Evolutionary conservation across 352 stramenopile genomes (phyloP).

Genomic region (Globisporangium paddicum): DNA sequence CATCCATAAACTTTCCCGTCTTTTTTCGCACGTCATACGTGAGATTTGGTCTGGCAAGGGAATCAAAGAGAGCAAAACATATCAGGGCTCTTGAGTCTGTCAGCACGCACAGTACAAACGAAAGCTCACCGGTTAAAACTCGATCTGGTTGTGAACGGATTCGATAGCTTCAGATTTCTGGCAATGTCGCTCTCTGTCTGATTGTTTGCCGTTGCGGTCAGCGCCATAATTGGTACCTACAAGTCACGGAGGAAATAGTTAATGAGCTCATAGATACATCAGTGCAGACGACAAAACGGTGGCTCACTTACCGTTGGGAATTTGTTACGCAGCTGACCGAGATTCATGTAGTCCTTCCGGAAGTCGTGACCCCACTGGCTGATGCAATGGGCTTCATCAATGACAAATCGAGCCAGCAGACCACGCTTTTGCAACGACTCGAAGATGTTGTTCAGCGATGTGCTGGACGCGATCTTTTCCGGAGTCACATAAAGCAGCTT

Average conservation of each 20-base stretch:
- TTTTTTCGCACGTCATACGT: constrained; percentile 86
- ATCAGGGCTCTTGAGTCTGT: not conserved
- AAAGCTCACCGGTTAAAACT: constrained; percentile 78
- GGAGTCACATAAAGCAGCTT: constrained; percentile 99
- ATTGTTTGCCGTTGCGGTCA: constrained; percentile 84
- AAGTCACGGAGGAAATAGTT: not conserved
- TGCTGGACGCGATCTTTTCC: constrained; percentile 93
- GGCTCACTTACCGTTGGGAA: constrained; percentile 86
- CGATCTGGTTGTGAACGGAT: constrained; percentile 76
- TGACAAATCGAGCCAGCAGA: constrained; percentile 95
- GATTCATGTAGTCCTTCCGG: constrained; percentile 96
- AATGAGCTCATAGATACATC: not conserved
- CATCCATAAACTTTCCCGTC: constrained; percentile 70
- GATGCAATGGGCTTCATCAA: constrained; percentile 97
- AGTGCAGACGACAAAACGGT: not conserved
- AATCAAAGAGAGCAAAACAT: not conserved
- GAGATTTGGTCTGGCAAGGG: constrained; percentile 54
- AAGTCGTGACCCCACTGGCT: constrained; percentile 99
- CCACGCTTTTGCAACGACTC: constrained; percentile 68
- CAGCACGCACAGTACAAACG: not conserved
- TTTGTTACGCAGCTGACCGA: constrained; percentile 88
- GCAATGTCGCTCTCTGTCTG: constrained; percentile 84
- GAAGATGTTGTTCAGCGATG: constrained; percentile 84
- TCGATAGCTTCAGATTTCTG: constrained; percentile 62
- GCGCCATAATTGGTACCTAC: constrained; percentile 84